Evolutionary conservation across 495 filamentous ascomycete genomes (phyloP).

Genomic region (Lasiosphaeria hispida): DNA sequence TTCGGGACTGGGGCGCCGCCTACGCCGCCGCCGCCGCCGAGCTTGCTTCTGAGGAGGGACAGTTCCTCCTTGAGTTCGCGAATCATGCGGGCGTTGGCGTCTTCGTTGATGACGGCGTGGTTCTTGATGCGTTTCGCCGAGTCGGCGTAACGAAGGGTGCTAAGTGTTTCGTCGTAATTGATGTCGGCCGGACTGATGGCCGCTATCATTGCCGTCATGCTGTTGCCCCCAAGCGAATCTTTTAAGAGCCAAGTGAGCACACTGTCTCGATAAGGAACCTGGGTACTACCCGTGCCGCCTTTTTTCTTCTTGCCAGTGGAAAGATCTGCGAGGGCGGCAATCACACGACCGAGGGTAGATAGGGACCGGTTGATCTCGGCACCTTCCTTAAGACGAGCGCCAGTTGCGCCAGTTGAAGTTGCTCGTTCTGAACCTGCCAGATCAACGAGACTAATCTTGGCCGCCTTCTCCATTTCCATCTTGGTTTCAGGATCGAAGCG

Average conservation of each 20-base stretch:
- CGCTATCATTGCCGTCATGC: slow-evolving; percentile 99
- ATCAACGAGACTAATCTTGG: slow-evolving; percentile 97
- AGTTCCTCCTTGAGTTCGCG: slow-evolving; percentile 96
- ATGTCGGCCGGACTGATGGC: slow-evolving; percentile 98
- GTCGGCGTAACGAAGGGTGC: slow-evolving; percentile 94
- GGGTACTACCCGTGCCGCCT: slow-evolving; percentile 51
- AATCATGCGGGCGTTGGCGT: slow-evolving; percentile 98
- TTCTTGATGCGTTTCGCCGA: slow-evolving; percentile 99
- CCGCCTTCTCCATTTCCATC: slow-evolving; percentile 96
- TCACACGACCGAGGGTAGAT: slow-evolving; percentile 95
- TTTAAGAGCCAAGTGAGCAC: slow-evolving; percentile 96
- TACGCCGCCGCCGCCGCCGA: slow-evolving; percentile 62
- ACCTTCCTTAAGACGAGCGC: slow-evolving; percentile 94
- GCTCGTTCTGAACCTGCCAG: slow-evolving; percentile 96
- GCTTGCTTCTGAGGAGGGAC: slow-evolving; percentile 78
- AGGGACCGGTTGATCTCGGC: slow-evolving; percentile 98
- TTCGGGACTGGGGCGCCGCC: slow-evolving; percentile 46
- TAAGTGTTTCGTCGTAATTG: slow-evolving; percentile 97
- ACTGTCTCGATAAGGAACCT: slow-evolving; percentile 97
- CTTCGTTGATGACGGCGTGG: slow-evolving; percentile 98
- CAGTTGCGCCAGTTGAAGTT: slow-evolving; percentile 91
- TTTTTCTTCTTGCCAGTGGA: slow-evolving; percentile 86
- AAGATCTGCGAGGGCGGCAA: slow-evolving; percentile 90
- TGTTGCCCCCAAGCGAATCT: slow-evolving; percentile 96
- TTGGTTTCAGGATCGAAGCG: slow-evolving; percentile 88